Percentiles rank a stretch among this genome's conserved stretches.
Conservation (phyloP, 2,329 filamentous ascomycete species). For the Curvularia sp. region DNA sequence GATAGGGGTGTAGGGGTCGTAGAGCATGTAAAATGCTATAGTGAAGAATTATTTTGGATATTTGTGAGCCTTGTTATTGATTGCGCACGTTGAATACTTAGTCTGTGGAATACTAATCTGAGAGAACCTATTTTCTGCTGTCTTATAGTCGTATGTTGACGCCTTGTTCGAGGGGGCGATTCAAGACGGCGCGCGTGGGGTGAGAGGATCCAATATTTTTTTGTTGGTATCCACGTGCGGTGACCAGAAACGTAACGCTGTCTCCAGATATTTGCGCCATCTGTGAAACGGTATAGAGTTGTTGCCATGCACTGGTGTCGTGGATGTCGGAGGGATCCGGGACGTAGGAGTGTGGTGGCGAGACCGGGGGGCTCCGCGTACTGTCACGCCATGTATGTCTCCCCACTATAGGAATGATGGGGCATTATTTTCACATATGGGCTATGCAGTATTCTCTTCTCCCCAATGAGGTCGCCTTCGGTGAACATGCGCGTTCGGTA, state of each 20-base stretch:
- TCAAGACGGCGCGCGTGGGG: background rate
- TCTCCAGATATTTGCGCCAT: background rate
- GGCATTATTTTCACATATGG: background rate
- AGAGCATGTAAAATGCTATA: background rate
- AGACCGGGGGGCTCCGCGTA: slow-evolving; percentile 10
- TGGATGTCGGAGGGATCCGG: slow-evolving; percentile 1
- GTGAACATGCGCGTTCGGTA: background rate
- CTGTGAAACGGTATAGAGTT: background rate
- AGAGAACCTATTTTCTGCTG: background rate
- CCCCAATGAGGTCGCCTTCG: background rate
- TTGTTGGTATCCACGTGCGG: background rate
- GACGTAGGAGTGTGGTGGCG: slow-evolving; percentile 1
- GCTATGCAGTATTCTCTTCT: background rate
- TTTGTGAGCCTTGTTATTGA: background rate
- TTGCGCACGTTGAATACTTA: background rate
- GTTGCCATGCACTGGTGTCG: background rate
- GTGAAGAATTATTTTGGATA: background rate
- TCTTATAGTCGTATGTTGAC: slow-evolving; percentile 3
- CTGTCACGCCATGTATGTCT: slow-evolving; percentile 17
- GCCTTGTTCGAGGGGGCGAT: background rate
- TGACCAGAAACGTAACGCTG: no score
- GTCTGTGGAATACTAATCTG: background rate
- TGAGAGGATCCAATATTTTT: background rate
- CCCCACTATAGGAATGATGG: slow-evolving; percentile 6
- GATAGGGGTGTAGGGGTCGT: background rate